These are phyloP conservation scores for Davidsoniella eucalypti DNA, from an alignment of 2,329 filamentous ascomycete species.

Conservation along the genomic window DNA sequence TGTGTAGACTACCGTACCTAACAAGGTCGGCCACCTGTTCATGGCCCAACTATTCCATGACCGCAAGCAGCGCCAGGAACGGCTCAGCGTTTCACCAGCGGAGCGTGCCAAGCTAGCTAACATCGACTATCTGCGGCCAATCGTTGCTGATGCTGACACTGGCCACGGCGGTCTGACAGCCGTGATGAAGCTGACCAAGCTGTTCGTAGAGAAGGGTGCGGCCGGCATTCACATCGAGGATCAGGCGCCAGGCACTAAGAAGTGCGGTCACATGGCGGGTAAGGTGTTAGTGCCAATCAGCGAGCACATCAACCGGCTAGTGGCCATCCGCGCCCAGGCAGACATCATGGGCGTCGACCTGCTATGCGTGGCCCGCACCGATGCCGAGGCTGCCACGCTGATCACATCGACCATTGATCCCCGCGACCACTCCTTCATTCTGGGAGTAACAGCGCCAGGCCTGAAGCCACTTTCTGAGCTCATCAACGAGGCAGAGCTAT, in stretches of 20 bases:
- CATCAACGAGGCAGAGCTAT: constrained; percentile 69
- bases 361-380: constrained; percentile 80
- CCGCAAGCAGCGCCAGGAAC: constrained; percentile 94
- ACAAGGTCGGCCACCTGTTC: constrained; percentile 96
- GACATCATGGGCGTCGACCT: constrained; percentile 95
- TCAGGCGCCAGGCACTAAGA: constrained; percentile 95
- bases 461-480: constrained; percentile 77
- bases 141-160: constrained; percentile 93
- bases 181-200: constrained; percentile 97
- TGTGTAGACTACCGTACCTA: constrained; percentile 77
- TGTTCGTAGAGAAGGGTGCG: constrained; percentile 91
- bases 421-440: constrained; percentile 85
- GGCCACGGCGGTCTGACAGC: constrained; percentile 96
- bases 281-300: constrained; percentile 93
- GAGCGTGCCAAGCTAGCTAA: constrained; percentile 60
- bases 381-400: constrained; percentile 92
- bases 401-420: constrained; percentile 94
- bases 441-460: constrained; percentile 72
- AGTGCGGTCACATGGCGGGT: constrained; percentile 98
- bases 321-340: constrained; percentile 91
- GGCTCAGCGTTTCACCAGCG: constrained; percentile 56
- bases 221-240: constrained; percentile 98
- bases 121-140: constrained; percentile 85
- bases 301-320: constrained; percentile 95
- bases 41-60: constrained; percentile 99